Percentiles rank a stretch among this genome's conserved stretches.
Evolutionary conservation across 495 filamentous ascomycete genomes (phyloP).

Genomic region (Hyaloscypha finlandica): DNA sequence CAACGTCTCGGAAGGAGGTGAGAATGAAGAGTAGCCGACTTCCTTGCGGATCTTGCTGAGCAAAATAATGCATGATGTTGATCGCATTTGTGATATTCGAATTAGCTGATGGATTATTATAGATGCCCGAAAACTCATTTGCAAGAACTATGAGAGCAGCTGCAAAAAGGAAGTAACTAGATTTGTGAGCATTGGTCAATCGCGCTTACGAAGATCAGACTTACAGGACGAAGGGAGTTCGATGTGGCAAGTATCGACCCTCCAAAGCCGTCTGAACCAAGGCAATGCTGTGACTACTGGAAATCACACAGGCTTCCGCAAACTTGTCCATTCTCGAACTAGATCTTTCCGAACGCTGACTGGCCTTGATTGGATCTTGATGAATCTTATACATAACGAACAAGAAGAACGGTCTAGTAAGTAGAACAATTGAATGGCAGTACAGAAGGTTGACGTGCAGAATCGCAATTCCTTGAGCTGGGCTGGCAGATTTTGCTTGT

Average conservation of each 20-base stretch:
- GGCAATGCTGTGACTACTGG: conserved; percentile 66
- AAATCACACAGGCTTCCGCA: conserved; percentile 69
- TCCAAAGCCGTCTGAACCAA: conserved; percentile 60
- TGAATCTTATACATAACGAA: conserved; percentile 35
- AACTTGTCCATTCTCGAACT: conserved; percentile 57
- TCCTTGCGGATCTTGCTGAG: conserved; percentile 64
- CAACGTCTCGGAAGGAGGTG: conserved; percentile 59
- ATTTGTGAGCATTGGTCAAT: neutral
- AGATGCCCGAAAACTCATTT: conserved; percentile 69
- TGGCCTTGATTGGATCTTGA: conserved; percentile 2
- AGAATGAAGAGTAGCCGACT: conserved; percentile 65
- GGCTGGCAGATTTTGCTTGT: conserved; percentile 45
- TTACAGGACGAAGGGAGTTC: conserved; percentile 69
- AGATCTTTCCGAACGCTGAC: neutral
- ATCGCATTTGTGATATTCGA: conserved; percentile 60
- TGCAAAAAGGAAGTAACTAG: conserved; percentile 70
- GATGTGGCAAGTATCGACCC: conserved; percentile 60
- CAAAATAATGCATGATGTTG: conserved; percentile 61
- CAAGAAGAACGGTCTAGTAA: conserved; percentile 65
- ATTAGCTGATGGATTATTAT: conserved; percentile 55
- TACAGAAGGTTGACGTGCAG: conserved; percentile 70
- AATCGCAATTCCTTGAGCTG: conserved; percentile 54
- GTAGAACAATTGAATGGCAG: conserved; percentile 49
- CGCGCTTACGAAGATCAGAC: conserved; percentile 13
- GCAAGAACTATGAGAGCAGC: conserved; percentile 68